Base-by-base conservation (phyloP, 2,329 filamentous ascomycete genomes). In the Colletotrichum agaves region DNA sequence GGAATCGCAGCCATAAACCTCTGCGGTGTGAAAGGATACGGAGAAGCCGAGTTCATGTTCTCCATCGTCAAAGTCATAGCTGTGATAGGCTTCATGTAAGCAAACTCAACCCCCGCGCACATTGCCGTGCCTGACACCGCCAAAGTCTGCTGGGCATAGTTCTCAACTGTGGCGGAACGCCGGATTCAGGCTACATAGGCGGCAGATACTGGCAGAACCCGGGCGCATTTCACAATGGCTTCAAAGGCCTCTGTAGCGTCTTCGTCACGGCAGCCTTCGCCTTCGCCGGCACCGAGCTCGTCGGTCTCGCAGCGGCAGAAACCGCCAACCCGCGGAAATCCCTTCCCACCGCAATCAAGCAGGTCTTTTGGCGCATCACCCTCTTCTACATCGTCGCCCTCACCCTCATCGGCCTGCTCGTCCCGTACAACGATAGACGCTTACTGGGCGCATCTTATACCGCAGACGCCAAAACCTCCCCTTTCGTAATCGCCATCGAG, bases 301-400 rank as follows among this genome's bases (percentile, higher is more conserved):
- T 93, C 55, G 92, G 91, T 60, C 86, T 94, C 13, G 91, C 91
- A 3, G 91, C 92, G 2, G 92, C 91, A 35, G 92, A 94, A 77
- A 92, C 91, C 1, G 88, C 86, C n/a, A 93, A 93, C 74, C 92
- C 92, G 3, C 86, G 91, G 65, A 93, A 96, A 76, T 92, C 91
- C 1, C 84, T 98, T 0, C 94, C 94, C 0, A 93, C 90, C 0
- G 94, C 94, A 12, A 89, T 97, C 74, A 97, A 97, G 81, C 94
- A 97, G 77, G 93, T 97, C 21, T 97, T 97, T 79, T 98, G 94
- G 94, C 91, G 94, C 74, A 97, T 97, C 75, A 89, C 90, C 3
- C 85, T 97, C 63, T 98, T 98, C 82, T 98, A 97, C 80, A 85
- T 98, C 56, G 89, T 97, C 37, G 92, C 92, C 1, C 85, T 98